Conservation (phyloP, 352 stramenopile genomes). For the Phytophthora melonis region DNA sequence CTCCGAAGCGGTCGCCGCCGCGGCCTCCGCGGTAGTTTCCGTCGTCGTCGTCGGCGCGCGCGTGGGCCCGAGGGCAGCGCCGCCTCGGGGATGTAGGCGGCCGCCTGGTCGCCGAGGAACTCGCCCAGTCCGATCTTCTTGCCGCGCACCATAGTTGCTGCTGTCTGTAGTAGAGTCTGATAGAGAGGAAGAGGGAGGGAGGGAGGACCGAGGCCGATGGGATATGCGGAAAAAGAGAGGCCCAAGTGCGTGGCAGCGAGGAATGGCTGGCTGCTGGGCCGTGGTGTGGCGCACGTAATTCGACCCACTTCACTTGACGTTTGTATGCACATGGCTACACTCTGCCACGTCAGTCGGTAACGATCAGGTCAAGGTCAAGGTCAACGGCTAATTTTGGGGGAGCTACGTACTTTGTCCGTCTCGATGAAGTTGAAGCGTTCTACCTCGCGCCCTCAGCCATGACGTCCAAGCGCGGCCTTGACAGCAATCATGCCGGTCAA, state of each 20-base stretch:
- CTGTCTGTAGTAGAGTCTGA: conserved; percentile 11
- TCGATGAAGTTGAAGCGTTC: background rate
- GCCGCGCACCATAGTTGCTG: conserved; percentile 50
- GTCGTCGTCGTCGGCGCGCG: conserved; percentile 61
- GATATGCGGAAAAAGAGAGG: conserved; percentile 13
- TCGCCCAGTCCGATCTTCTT: conserved; percentile 82
- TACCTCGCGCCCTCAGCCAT: background rate
- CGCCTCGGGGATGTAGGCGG: conserved; percentile 66
- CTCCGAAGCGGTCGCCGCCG: conserved; percentile 48
- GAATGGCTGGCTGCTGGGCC: conserved; percentile 31
- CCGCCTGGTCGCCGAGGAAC: conserved; percentile 76
- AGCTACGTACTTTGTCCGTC: background rate
- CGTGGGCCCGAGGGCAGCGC: conserved; percentile 64
- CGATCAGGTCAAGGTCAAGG: background rate
- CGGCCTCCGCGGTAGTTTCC: conserved; percentile 54
- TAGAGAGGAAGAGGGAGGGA: background rate
- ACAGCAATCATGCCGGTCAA: conserved; percentile 6
- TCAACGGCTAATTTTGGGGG: conserved; percentile 17
- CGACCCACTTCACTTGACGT: background rate
- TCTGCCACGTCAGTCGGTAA: conserved; percentile 8
- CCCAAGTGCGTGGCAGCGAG: conserved; percentile 11
- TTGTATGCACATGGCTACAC: conserved; percentile 19
- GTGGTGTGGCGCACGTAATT: conserved; percentile 4
- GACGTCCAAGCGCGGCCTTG: background rate
- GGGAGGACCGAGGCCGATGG: background rate